phyloP scores from a whole-genome alignment of 2,329 filamentous ascomycete species.

The Periconia sp. region DNA sequence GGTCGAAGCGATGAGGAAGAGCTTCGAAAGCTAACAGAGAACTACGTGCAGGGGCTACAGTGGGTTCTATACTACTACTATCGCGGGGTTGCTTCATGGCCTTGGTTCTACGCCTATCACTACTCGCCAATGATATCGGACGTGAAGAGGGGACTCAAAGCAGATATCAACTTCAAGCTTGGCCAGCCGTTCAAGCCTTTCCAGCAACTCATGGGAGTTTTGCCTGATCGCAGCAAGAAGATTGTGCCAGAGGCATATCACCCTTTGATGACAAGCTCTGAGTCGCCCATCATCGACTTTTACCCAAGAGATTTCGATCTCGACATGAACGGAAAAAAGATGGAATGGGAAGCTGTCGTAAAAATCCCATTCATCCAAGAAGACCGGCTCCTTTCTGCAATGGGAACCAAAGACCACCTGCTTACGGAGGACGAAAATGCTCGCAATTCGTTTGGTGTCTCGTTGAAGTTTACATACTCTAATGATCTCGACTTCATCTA shows the following conservation, averaged over 20 bases:
- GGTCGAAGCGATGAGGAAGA: constrained; percentile 79
- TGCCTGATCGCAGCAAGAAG: constrained; percentile 95
- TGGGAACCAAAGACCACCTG: constrained; percentile 80
- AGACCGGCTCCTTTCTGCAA: constrained; percentile 79
- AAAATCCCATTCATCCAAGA: constrained; percentile 99
- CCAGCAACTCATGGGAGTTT: constrained; percentile 96
- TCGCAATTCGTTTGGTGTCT: constrained; percentile 89
- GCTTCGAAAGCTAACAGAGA: constrained; percentile 83
- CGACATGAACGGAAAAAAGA: constrained; percentile 99
- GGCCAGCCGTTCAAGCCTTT: constrained; percentile 95
- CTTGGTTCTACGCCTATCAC: constrained; percentile 97
- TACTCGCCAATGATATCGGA: constrained; percentile 98
- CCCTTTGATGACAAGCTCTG: constrained; percentile 86
- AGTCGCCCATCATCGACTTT: constrained; percentile 96
- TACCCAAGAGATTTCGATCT: constrained; percentile 96
- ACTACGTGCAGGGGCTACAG: constrained; percentile 96
- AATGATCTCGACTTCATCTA: constrained; percentile 80
- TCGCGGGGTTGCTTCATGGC: constrained; percentile 94
- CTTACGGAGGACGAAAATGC: constrained; percentile 79
- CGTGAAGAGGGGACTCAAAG: constrained; percentile 84
- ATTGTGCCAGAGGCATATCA: constrained; percentile 91
- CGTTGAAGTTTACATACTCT: constrained; percentile 90
- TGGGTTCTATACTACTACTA: constrained; percentile 99
- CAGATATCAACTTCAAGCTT: constrained; percentile 88
- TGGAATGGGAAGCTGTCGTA: constrained; percentile 99